A percentile compares a stretch with the other conserved stretches of the same genome.
phyloP scores from a whole-genome alignment of 495 filamentous ascomycete species.

The Penicillium roqueforti region DNA sequence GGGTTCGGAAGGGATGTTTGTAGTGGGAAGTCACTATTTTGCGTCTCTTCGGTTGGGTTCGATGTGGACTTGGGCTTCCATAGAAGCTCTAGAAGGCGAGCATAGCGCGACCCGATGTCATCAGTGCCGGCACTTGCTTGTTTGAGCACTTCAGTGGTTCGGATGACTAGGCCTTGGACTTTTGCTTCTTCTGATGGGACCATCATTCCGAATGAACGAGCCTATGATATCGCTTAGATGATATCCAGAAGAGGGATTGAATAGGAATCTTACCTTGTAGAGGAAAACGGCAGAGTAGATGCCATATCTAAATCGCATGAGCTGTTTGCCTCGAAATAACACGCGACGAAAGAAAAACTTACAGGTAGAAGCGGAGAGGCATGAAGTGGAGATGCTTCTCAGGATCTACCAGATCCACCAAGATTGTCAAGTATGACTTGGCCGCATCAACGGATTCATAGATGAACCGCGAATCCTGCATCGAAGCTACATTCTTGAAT shows the following conservation, averaged over 20 bases:
- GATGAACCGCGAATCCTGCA: constrained; percentile 59
- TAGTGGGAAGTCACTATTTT: constrained; percentile 30
- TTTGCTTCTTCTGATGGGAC: constrained; percentile 46
- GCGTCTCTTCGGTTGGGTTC: constrained; percentile 27
- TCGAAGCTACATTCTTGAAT: constrained; percentile 52
- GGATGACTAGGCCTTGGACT: constrained; percentile 49
- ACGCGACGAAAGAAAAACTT: constrained; percentile 14
- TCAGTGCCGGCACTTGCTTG: constrained; percentile 51
- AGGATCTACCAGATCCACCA: constrained; percentile 52
- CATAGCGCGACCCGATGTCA: constrained; percentile 53
- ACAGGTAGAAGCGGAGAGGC: constrained; percentile 57
- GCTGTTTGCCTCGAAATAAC: not conserved
- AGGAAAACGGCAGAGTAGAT: constrained; percentile 56
- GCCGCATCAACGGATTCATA: constrained; percentile 62
- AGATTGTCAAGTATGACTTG: constrained; percentile 52
- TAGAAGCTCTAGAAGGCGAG: constrained; percentile 50
- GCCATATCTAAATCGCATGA: constrained; percentile 30
- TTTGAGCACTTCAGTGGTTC: constrained; percentile 48
- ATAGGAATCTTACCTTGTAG: constrained; percentile 40
- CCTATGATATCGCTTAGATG: constrained; percentile 19
- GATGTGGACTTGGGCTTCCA: constrained; percentile 41
- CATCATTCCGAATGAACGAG: constrained; percentile 54
- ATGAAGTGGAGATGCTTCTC: constrained; percentile 55
- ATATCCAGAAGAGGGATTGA: not conserved
- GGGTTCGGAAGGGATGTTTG: constrained; percentile 28